Base-by-base conservation (phyloP, 2,329 filamentous ascomycete species). In the Colletotrichum brevisporum region DNA sequence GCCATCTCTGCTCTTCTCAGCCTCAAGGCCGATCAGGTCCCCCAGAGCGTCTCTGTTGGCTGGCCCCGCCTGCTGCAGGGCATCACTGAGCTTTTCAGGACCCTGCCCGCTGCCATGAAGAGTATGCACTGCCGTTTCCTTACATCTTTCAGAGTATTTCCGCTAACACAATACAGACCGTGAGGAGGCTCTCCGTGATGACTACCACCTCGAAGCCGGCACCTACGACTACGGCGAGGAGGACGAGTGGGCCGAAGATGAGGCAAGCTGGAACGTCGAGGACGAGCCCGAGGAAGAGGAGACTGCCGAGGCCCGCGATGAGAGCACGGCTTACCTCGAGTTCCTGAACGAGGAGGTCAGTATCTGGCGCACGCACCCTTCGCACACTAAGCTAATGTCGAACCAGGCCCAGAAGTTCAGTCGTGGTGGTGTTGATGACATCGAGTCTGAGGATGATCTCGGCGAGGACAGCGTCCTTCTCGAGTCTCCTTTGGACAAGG, bases 31-130 rank as follows among this genome's bases (percentile, higher is more conserved):
- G 91, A 93, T 61, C 92, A 97, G 76, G 92, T 99, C 8, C 96
- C 96, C 0, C 85, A 88, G n/a, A 98, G 95, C 76, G 93, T 99
- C 31, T 94, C 97, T 73, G 93, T 94, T 73, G 96, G 96, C 62
- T 99, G 96, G 96, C 95, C 95, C 9, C 89, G 96, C 75, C 85
- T 99, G 73, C 88, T 99, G 52, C 93, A 86, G 77, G 96, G 96
- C 45, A 92, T 97, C 63, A 95, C 96, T 8, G 89, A 93, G 70
- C 86, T 99, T 47, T 99, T 99, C 89, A 93, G 94, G 78, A 95
- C 95, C 6, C 85, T 99, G 58, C 96, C 96, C 47, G 88, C 90
- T 24, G 96, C 96, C 2, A 84, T 97, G 77, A 95, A 95, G 83
- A 95, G 91, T 94, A 83, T 83, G 31, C 18, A 18, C 5, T 24